A percentile compares a stretch with the other conserved stretches of the same genome.
These are phyloP conservation scores for Aspergillus quadricinctus DNA, from an alignment of 2,329 filamentous ascomycete species.

Conservation along the genomic window DNA sequence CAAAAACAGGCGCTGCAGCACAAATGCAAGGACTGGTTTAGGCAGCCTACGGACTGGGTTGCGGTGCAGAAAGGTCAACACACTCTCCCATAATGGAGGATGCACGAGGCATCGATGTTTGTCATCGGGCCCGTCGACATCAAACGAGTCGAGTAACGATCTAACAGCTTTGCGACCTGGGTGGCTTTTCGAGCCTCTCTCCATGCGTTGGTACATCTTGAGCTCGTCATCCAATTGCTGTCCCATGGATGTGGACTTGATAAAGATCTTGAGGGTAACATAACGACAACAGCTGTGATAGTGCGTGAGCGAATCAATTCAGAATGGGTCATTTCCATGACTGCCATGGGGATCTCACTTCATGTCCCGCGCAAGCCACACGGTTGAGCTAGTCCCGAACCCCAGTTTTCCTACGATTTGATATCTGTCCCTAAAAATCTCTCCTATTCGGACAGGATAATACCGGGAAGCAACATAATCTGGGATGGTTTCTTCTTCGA, in stretches of 20 bases:
- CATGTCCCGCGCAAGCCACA: constrained; percentile 36
- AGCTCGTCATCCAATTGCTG: constrained; percentile 36
- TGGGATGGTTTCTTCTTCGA: constrained; percentile 32
- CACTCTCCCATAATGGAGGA: constrained; percentile 43
- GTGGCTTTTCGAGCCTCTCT: constrained; percentile 18
- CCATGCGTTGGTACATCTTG: constrained; percentile 42
- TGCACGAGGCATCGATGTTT: constrained; percentile 36
- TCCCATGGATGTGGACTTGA: constrained; percentile 24
- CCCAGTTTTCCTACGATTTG: constrained; percentile 35
- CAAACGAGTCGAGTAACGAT: constrained; percentile 30
- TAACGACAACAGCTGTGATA: constrained; percentile 20
- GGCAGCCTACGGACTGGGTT: constrained; percentile 39
- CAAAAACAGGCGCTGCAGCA: constrained; percentile 40
- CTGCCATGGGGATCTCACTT: constrained; percentile 14
- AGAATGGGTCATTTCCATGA: too few relatives aligned
- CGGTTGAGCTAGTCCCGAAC: constrained; percentile 33
- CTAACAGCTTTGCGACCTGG: constrained; percentile 29
- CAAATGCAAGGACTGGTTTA: constrained; percentile 28
- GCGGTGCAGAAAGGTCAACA: constrained; percentile 36
- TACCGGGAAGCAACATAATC: constrained; percentile 21
- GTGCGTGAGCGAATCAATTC: neutral
- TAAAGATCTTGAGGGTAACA: constrained; percentile 29
- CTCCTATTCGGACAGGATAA: constrained; percentile 29
- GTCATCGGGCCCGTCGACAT: constrained; percentile 26
- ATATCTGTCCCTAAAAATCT: constrained; percentile 27